Evolutionary conservation across 805 yeast genomes (phyloP).

Genomic region (Groenewaldozyma salmanticensis): DNA sequence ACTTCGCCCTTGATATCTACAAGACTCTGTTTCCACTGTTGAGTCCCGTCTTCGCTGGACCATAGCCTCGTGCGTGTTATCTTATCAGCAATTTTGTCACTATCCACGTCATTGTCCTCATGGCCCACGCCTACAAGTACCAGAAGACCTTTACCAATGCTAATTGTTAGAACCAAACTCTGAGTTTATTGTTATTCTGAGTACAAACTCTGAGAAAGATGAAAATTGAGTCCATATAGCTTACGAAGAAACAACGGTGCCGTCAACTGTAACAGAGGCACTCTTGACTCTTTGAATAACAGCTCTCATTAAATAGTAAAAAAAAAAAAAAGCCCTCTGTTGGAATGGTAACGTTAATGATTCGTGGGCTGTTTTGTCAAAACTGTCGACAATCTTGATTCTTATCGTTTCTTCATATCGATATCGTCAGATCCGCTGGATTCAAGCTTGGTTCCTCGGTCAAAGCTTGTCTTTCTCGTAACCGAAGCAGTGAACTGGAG

Average conservation of each 20-base stretch:
- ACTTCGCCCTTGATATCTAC: conserved; percentile 63
- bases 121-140: conserved; percentile 77
- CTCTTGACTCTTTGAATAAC: conserved; percentile 83
- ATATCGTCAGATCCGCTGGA: too few species aligned
- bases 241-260: conserved; percentile 54
- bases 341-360: too few species aligned
- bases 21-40: conserved; percentile 68
- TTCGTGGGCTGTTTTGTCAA: too few species aligned
- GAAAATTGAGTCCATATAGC: conserved; percentile 7
- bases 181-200: neutral
- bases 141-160: conserved; percentile 65
- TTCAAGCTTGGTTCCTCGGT: too few species aligned
- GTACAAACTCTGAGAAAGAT: neutral
- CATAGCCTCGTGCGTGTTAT: conserved; percentile 58
- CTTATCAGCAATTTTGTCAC: conserved; percentile 57
- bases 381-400: too few species aligned
- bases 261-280: conserved; percentile 84
- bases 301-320: too few species aligned
- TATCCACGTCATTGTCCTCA: conserved; percentile 69
- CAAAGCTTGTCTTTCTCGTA: too few species aligned
- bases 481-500: too few species aligned
- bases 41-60: conserved; percentile 48
- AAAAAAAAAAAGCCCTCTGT: too few species aligned
- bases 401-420: too few species aligned
- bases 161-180: conserved; percentile 5